These are phyloP conservation scores for Ceratobasidium papillatum DNA, from an alignment of 1,284 basidiomycete species.

Conservation along the genomic window DNA sequence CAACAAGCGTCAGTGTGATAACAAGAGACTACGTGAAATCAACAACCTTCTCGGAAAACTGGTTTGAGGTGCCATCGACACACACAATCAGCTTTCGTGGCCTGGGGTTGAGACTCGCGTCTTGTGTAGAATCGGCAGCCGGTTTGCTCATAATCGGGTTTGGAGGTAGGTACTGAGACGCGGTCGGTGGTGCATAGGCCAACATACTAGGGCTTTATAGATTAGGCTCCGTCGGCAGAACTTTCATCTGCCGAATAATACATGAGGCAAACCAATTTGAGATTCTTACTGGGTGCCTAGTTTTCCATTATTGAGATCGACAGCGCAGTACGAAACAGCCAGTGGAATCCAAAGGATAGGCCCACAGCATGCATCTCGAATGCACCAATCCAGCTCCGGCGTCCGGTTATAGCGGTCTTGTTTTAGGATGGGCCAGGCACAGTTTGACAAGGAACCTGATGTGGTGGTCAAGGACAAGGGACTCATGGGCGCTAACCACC, in stretches of 20 bases:
- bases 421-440: background rate
- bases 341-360: too few species aligned
- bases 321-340: too few species aligned
- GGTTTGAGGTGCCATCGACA: background rate
- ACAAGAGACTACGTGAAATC: too few species aligned
- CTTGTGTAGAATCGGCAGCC: background rate
- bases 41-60: background rate
- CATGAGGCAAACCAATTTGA: too few species aligned
- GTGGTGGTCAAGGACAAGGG: background rate
- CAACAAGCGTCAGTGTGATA: too few species aligned
- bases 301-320: background rate
- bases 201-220: too few species aligned
- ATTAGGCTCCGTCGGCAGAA: too few species aligned
- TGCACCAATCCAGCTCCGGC: background rate
- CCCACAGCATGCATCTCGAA: background rate
- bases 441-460: background rate
- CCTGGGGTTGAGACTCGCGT: background rate
- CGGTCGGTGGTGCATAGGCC: too few species aligned
- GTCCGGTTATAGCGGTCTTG: background rate
- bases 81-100: conserved; percentile 3
- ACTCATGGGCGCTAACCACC: background rate
- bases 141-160: background rate
- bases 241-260: too few species aligned
- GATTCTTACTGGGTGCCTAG: too few species aligned
- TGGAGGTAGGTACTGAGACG: background rate